Base-by-base conservation (phyloP, 768 basidiomycete species). In the Auriscalpium microsporum region DNA sequence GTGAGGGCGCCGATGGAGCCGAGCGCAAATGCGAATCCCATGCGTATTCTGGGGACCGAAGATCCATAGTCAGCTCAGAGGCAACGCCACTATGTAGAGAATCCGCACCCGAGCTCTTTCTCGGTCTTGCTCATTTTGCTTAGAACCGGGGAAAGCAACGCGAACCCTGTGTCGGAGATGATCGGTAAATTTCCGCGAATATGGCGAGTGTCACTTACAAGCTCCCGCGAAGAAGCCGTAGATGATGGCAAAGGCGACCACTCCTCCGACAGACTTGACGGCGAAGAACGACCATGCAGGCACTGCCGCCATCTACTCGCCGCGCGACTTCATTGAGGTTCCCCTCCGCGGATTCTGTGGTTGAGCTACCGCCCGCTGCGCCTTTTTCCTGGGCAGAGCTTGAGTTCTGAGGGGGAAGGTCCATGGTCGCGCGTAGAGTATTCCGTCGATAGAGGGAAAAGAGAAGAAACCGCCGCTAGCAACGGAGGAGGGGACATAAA, bases 151-250 rank as follows among this genome's bases (percentile, higher is more conserved):
- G 53, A 34, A 16, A 53, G 21, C 21, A 67, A 53, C 21, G 64
- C 60, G 16, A 64, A 55, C 48, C 62, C 68, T 64, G 45, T 6
- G 45, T 13, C n/a, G 48, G 21, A 17, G 16, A 33, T 3, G 50
- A 23, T 10, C 48, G 37, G 17, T 17, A n/a, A 46, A 10, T 4
- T 28, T 4, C 28, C 2, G 28, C 28, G 4, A 4, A 19, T 46
- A 21, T 44, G 28, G 28, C 28, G 28, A 28, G 28, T 14, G 38
- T 46, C n/a, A 65, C 66, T 44, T 50, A 69, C 68, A 76, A 40
- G 74, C 74, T n/a, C 77, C 75, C 8, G 77, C 72, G 52, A 74
- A 73, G 48, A 79, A 63, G 8, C 78, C 78, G 54, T 80, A 80
- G 44, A 80, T 63, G 23, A 77, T 63, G 19, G 72, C 68, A 35